Evolutionary conservation across 1,139 yeast genomes (phyloP).

Genomic region (Saccharomyces uvarum): DNA sequence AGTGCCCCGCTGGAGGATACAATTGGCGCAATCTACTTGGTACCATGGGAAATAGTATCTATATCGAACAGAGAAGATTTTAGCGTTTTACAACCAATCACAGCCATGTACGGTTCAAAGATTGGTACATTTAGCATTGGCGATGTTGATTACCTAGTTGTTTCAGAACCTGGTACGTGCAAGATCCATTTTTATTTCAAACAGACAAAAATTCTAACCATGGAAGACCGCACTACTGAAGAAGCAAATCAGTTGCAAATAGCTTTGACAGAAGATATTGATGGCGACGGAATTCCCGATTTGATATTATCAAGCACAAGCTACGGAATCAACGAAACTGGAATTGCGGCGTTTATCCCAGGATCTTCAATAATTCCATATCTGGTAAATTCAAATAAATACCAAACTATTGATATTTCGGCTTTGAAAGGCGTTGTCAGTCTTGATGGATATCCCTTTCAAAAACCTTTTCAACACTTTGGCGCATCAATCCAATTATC

Average conservation of each 20-base stretch:
- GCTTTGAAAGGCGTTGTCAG: conserved; percentile 7
- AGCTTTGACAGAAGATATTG: conserved; percentile 29
- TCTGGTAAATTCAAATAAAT: conserved; percentile 12
- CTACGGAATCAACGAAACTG: conserved; percentile 37
- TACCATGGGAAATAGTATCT: conserved; percentile 29
- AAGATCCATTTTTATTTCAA: conserved; percentile 19
- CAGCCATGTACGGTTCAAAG: conserved; percentile 33
- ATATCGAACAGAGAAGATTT: not conserved
- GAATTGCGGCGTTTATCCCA: conserved; percentile 36
- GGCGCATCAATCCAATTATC: conserved; percentile 30
- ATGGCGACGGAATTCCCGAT: conserved; percentile 36
- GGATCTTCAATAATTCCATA: conserved; percentile 28
- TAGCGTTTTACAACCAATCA: conserved; percentile 9
- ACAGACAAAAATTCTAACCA: conserved; percentile 21
- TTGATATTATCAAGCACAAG: conserved; percentile 39
- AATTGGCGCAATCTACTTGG: conserved; percentile 38
- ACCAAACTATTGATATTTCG: conserved; percentile 13
- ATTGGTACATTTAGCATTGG: conserved; percentile 22
- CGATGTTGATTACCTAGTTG: conserved; percentile 27
- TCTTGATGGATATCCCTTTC: conserved; percentile 10
- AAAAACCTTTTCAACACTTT: conserved; percentile 35
- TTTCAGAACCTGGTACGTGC: conserved; percentile 36
- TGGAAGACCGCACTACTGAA: conserved; percentile 14
- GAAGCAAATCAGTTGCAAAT: conserved; percentile 13
- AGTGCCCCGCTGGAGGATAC: conserved; percentile 42